phyloP scores from a whole-genome alignment of 805 yeast genomes.

The Yarrowia yakushimensis region DNA sequence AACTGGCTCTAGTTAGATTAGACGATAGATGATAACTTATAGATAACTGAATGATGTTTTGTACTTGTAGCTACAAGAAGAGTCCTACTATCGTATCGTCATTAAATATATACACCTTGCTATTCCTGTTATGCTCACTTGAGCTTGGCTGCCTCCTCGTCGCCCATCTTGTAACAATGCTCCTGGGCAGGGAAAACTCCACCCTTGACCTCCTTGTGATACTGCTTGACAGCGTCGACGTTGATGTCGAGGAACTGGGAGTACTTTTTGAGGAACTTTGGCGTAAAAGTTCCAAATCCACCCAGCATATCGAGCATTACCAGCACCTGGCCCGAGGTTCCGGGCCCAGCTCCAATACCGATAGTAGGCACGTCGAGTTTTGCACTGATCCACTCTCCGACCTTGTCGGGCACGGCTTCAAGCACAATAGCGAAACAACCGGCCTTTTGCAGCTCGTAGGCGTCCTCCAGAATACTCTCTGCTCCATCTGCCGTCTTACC shows the following conservation, averaged over 20 bases:
- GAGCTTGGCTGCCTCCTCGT: constrained; percentile 53
- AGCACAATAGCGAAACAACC: constrained; percentile 75
- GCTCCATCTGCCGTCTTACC: constrained; percentile 60
- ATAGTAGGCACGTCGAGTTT: constrained; percentile 71
- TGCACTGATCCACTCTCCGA: constrained; percentile 63
- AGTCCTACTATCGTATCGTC: constrained; percentile 8
- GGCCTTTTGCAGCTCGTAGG: constrained; percentile 62
- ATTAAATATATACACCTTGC: constrained; percentile 4
- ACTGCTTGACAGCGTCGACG: constrained; percentile 50
- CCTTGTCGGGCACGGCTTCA: constrained; percentile 79
- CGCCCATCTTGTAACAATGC: constrained; percentile 69
- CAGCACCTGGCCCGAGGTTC: constrained; percentile 82
- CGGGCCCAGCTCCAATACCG: constrained; percentile 93
- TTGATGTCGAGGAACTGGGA: constrained; percentile 49
- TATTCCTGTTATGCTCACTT: constrained; percentile 33
- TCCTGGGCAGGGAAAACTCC: constrained; percentile 58
- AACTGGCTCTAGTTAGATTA: too few species aligned
- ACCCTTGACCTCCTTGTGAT: constrained; percentile 56
- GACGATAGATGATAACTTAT: constrained; percentile 8
- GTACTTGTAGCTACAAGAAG: too few species aligned
- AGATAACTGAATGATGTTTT: constrained; percentile 1
- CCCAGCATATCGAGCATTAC: constrained; percentile 85
- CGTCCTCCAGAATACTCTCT: constrained; percentile 56
- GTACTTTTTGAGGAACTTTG: constrained; percentile 77
- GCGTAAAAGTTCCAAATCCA: constrained; percentile 48